A percentile compares a stretch with the other conserved stretches of the same genome.
phyloP scores from a whole-genome alignment of 495 filamentous ascomycete genomes.

The Parachaetomium inaequale region DNA sequence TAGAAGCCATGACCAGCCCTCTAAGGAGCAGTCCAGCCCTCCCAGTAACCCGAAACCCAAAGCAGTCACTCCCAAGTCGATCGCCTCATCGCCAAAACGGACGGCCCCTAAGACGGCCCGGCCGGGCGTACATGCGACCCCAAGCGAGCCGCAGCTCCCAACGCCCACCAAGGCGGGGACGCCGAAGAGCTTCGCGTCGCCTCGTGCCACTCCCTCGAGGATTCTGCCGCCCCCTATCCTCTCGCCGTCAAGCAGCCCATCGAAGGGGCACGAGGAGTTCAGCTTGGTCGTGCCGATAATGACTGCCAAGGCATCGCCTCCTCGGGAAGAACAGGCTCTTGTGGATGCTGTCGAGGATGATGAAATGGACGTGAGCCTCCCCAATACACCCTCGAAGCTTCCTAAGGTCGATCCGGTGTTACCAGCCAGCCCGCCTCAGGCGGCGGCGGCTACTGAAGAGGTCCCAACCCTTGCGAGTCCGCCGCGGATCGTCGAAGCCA shows the following conservation, averaged over 20 bases:
- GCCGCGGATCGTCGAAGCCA: conserved; percentile 14
- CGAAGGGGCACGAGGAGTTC: conserved; percentile 48
- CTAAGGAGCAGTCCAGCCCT: conserved; percentile 42
- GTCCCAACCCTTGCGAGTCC: conserved; percentile 10
- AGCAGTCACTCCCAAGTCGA: conserved; percentile 40
- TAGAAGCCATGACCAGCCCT: conserved; percentile 44
- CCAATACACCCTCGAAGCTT: conserved; percentile 1
- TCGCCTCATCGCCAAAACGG: conserved; percentile 42
- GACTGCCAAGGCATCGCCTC: conserved; percentile 22
- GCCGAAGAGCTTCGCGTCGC: conserved; percentile 31
- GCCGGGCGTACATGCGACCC: conserved; percentile 43
- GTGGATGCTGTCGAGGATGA: background rate
- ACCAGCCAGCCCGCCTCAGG: conserved; percentile 8
- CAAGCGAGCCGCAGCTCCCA: conserved; percentile 41
- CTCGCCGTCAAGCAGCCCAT: conserved; percentile 29
- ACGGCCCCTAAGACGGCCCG: conserved; percentile 38
- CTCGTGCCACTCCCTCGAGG: conserved; percentile 41
- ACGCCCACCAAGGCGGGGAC: conserved; percentile 34
- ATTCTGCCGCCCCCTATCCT: conserved; percentile 15
- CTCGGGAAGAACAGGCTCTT: conserved; percentile 6
- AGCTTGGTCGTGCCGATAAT: conserved; percentile 46
- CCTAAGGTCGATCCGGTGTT: conserved; percentile 25
- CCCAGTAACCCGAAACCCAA: conserved; percentile 34
- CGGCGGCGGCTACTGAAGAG: conserved; percentile 1
- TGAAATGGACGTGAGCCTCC: conserved; percentile 4